Evolutionary conservation across 805 yeast genomes (phyloP).

Genomic region (Yamadazyma phyllophila): DNA sequence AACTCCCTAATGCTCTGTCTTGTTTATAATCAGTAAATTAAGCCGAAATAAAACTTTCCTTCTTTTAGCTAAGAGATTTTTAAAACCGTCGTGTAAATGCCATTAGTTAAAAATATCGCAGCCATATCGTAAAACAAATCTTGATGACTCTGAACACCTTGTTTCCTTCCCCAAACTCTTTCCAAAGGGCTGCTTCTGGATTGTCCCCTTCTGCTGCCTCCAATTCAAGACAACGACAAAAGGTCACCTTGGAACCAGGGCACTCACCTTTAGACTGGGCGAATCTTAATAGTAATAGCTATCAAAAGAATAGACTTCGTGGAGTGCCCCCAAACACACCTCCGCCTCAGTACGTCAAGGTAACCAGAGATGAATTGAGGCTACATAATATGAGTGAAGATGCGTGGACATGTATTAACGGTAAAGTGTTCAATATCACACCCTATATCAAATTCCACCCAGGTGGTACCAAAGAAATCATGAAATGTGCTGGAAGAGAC

Average conservation of each 20-base stretch:
- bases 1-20: too few relatives aligned
- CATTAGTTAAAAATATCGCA: not conserved
- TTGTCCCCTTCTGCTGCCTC: not conserved
- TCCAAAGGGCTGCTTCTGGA: constrained; percentile 29
- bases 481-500: constrained; percentile 80
- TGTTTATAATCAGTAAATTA: too few relatives aligned
- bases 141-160: constrained; percentile 8
- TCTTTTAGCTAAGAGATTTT: too few relatives aligned
- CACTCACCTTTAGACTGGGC: constrained; percentile 92
- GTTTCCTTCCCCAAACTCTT: constrained; percentile 36
- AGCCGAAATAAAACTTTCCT: too few relatives aligned
- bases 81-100: too few relatives aligned
- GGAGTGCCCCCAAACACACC: constrained; percentile 52
- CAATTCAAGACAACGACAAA: constrained; percentile 25
- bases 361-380: constrained; percentile 56
- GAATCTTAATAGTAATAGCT: constrained; percentile 39
- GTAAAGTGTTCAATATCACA: constrained; percentile 84
- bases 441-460: constrained; percentile 86
- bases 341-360: constrained; percentile 48
- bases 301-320: constrained; percentile 48
- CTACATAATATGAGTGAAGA: constrained; percentile 62
- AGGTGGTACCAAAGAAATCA: constrained; percentile 79
- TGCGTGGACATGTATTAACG: constrained; percentile 81
- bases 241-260: constrained; percentile 71
- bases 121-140: not conserved